Conservation (phyloP, 352 stramenopile species). For the Pythium phragmitis region DNA sequence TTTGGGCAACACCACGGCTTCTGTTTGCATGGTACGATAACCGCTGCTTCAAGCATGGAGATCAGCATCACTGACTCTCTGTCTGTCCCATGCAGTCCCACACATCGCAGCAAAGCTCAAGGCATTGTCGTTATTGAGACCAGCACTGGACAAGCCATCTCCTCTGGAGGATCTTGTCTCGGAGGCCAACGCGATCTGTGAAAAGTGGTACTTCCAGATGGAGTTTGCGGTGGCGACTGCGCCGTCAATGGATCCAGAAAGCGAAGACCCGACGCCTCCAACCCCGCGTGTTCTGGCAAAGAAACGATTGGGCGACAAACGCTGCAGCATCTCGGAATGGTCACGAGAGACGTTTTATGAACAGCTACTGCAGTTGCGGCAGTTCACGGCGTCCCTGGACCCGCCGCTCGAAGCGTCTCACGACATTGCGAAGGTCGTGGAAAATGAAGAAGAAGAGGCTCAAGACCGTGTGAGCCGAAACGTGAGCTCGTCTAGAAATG, state of each 20-base stretch:
- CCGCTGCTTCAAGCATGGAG: not conserved
- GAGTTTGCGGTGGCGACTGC: conserved; percentile 15
- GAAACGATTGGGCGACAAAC: conserved; percentile 46
- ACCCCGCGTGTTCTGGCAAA: conserved; percentile 34
- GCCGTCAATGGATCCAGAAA: not conserved
- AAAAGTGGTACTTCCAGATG: conserved; percentile 51
- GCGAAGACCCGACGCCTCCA: not conserved
- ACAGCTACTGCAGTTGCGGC: conserved; percentile 46
- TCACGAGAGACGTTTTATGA: conserved; percentile 40
- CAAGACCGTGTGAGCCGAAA: not conserved
- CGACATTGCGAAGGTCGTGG: not conserved
- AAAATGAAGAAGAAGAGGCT: conserved; percentile 15
- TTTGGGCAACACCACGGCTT: conserved; percentile 15
- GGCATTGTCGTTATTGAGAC: not conserved
- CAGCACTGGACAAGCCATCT: not conserved
- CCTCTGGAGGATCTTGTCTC: conserved; percentile 31
- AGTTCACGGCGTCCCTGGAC: conserved; percentile 47
- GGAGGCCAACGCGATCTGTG: conserved; percentile 63
- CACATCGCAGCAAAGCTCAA: conserved; percentile 7
- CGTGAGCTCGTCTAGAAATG: conserved; percentile 10
- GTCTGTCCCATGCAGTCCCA: conserved; percentile 11
- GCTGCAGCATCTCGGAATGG: conserved; percentile 46
- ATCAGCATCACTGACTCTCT: not conserved
- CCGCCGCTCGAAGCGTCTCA: not conserved
- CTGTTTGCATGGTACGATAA: conserved; percentile 27